Evolutionary conservation across 1,284 basidiomycete genomes (phyloP).

Genomic region (Anthracocystis walkeri): DNA sequence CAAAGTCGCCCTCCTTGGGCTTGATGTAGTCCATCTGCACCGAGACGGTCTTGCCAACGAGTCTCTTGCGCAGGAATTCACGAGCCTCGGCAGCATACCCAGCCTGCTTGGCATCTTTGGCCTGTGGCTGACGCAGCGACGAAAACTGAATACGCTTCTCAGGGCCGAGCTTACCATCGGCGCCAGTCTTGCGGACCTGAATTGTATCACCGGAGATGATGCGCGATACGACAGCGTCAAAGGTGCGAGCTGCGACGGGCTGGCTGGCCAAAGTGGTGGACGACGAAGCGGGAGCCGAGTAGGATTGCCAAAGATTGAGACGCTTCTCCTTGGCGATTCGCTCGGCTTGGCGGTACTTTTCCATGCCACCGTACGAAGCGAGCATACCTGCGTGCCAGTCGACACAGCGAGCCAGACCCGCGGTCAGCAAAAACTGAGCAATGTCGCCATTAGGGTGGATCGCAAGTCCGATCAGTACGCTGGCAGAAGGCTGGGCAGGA

Average conservation of each 20-base stretch:
- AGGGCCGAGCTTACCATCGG: slow-evolving; percentile 72
- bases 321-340: slow-evolving; percentile 85
- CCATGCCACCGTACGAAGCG: slow-evolving; percentile 72
- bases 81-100: slow-evolving; percentile 91
- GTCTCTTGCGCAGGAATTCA: slow-evolving; percentile 72
- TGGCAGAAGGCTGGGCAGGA: slow-evolving; percentile 71
- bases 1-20: slow-evolving; percentile 60
- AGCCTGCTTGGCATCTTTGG: slow-evolving; percentile 85
- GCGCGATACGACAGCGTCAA: slow-evolving; percentile 83
- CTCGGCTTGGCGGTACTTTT: slow-evolving; percentile 83
- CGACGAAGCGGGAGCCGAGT: slow-evolving; percentile 57
- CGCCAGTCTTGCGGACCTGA: slow-evolving; percentile 66
- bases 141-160: slow-evolving; percentile 89
- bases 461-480: slow-evolving; percentile 88
- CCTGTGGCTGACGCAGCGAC: slow-evolving; percentile 79
- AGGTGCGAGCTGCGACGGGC: slow-evolving; percentile 50
- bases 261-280: slow-evolving; percentile 40
- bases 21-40: slow-evolving; percentile 67
- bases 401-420: slow-evolving; percentile 89
- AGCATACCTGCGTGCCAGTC: slow-evolving; percentile 99
- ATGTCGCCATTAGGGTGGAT: slow-evolving; percentile 94
- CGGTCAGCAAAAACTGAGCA: slow-evolving; percentile 85
- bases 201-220: slow-evolving; percentile 94
- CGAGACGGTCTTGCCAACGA: slow-evolving; percentile 59
- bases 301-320: slow-evolving; percentile 81